Evolutionary conservation across 495 filamentous ascomycete genomes (phyloP), one percentile per base, ranked within the genome.

Genomic region (Cercophora samala): DNA sequence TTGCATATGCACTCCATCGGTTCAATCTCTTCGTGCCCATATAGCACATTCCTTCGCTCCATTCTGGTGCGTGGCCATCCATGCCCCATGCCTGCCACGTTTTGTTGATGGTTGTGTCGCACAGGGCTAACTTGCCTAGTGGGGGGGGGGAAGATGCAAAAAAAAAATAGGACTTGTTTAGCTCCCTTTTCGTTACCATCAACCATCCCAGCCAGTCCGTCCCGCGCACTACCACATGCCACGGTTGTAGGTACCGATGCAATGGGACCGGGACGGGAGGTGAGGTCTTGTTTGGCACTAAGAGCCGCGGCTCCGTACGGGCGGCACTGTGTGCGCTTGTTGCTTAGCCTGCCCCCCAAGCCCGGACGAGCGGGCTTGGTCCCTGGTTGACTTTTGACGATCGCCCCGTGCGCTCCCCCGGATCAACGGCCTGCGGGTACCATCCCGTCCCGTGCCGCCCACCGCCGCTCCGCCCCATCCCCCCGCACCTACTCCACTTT

Each of bases 81-180:
- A 46, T 46, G 37, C 37, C 37, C 37, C 37, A 46, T 18, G 19
- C 53, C 53, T 56, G 53, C 53, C 53, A 56, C 53, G 53, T 19
- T 56, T 46, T 19, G 29, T n/a, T 63, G 61, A 63, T 63, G 61
- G 61, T 63, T 63, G 61, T 42, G 61, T 63, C 37, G 61, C 46
- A 63, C 61, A 32, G 51, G 42, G 23, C 61, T 63, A 63, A 51
- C 29, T 5, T 5, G 22, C 19, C 54, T 56, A 56, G 54, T 23
- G 54, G 5, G 52, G n/a, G n/a, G n/a, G n/a, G n/a, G n/a, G n/a
- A n/a, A n/a, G n/a, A n/a, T n/a, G n/a, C n/a, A 18, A 18, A 21
- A 54, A 18, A 11, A 4, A 54, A 21, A 56, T 11, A 46, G 13
- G 13, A 17, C 37, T 56, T 56, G 54, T 56, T 21, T 21, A 21